Percentiles rank a stretch among this genome's conserved stretches.
Evolutionary conservation across 2,329 filamentous ascomycete species (phyloP).

Genomic region (Neonectria ditissima): DNA sequence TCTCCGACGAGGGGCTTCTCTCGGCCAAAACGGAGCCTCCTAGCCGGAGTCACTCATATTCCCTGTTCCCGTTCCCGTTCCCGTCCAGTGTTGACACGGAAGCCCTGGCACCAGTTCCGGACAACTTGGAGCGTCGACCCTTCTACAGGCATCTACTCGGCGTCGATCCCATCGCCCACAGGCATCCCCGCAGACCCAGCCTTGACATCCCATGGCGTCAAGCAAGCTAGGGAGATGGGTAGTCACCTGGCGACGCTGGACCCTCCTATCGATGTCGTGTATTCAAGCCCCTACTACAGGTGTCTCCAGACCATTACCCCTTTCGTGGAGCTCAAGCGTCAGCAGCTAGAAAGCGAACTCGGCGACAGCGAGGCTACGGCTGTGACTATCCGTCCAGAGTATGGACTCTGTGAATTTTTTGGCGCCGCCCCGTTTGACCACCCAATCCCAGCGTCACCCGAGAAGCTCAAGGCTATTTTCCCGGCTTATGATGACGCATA

Average conservation of each 20-base stretch:
- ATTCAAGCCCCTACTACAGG: slow-evolving; percentile 87
- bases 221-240: slow-evolving; percentile 83
- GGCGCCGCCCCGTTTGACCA: slow-evolving; percentile 88
- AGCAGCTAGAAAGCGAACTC: slow-evolving; percentile 30
- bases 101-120: slow-evolving; percentile 74
- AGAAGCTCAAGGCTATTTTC: slow-evolving; percentile 75
- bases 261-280: slow-evolving; percentile 80
- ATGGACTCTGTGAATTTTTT: slow-evolving; percentile 86
- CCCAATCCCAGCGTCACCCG: slow-evolving; percentile 77
- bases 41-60: neutral
- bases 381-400: slow-evolving; percentile 64
- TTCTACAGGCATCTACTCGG: slow-evolving; percentile 80
- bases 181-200: slow-evolving; percentile 89
- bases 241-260: slow-evolving; percentile 70
- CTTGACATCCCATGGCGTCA: slow-evolving; percentile 86
- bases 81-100: slow-evolving; percentile 30
- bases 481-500: slow-evolving; percentile 70
- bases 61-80: slow-evolving; percentile 9
- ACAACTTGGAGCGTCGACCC: slow-evolving; percentile 90
- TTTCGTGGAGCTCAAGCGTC: slow-evolving; percentile 63
- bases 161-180: slow-evolving; percentile 82
- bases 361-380: slow-evolving; percentile 33
- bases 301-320: slow-evolving; percentile 87
- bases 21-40: slow-evolving; percentile 9
- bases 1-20: slow-evolving; percentile 36